phyloP scores from a whole-genome alignment of 441 rosid genomes.

The Gossypium lobatum region DNA sequence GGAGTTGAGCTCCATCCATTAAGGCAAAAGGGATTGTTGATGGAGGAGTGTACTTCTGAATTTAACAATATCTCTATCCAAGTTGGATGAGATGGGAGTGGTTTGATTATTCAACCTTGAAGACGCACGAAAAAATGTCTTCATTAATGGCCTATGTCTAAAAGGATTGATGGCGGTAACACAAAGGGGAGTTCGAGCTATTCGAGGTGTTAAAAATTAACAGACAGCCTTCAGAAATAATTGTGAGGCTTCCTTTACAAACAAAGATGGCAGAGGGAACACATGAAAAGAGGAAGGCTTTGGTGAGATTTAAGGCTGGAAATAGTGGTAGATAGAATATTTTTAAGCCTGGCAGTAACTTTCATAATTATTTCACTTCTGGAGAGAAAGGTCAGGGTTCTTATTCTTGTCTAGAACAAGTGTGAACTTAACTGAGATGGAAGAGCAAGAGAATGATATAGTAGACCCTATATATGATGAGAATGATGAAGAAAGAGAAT shows the following conservation, averaged over 20 bases:
- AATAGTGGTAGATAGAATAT: background rate
- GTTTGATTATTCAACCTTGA: background rate
- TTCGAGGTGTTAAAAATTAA: background rate
- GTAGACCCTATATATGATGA: background rate
- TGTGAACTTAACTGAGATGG: background rate
- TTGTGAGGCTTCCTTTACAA: background rate
- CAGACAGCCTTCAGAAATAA: background rate
- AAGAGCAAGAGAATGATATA: background rate
- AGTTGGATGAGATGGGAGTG: background rate
- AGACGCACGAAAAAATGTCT: background rate
- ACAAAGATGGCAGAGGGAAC: background rate
- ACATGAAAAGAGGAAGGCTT: background rate
- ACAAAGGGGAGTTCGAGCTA: background rate
- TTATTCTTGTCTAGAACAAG: background rate
- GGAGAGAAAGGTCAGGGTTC: background rate
- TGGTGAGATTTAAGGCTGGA: background rate
- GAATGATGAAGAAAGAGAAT: background rate
- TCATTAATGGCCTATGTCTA: background rate
- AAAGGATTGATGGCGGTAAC: background rate
- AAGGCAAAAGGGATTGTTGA: background rate
- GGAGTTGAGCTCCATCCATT: background rate
- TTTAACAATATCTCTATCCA: background rate
- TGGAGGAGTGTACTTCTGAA: background rate
- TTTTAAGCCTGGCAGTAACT: background rate
- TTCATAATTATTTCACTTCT: background rate